Conservation (phyloP, 306 rosid species). For the Luffa aegyptiaca region DNA sequence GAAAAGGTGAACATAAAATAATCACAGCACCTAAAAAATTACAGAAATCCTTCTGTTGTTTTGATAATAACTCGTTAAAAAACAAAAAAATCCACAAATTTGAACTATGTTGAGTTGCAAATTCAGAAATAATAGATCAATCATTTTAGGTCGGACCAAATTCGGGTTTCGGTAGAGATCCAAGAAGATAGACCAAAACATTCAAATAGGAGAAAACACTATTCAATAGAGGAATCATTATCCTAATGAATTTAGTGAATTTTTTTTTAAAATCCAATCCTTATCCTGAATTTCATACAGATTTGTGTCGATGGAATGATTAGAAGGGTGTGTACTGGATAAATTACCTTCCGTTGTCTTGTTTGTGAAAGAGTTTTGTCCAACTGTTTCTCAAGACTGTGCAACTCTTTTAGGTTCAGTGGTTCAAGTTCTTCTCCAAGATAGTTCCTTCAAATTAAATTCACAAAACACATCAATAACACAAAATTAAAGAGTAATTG, state of each 20-base stretch:
- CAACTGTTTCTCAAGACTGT: slow-evolving; percentile 50
- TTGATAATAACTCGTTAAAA: too few species aligned
- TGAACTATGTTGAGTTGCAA: not conserved
- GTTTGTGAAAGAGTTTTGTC: slow-evolving; percentile 43
- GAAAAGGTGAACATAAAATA: not conserved
- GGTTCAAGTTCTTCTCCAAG: slow-evolving; percentile 70
- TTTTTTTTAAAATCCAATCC: too few species aligned
- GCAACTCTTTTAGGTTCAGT: slow-evolving; percentile 48
- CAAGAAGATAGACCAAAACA: not conserved
- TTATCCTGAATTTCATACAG: not conserved
- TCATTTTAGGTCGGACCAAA: not conserved
- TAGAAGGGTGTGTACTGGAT: not conserved
- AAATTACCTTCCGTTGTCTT: slow-evolving; percentile 52
- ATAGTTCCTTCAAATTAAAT: slow-evolving; percentile 35
- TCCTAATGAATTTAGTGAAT: not conserved
- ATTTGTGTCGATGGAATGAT: not conserved
- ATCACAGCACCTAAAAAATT: not conserved
- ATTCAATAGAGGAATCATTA: not conserved
- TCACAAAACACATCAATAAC: not conserved
- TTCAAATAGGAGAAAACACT: not conserved
- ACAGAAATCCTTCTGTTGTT: not conserved
- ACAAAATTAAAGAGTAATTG: not conserved
- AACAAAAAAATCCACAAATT: not conserved
- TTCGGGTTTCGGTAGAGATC: not conserved
- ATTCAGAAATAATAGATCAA: not conserved